Percentiles rank a stretch among this genome's conserved stretches.
These are phyloP conservation scores for Ophiostoma tasmaniense DNA, from an alignment of 2,329 filamentous ascomycete genomes.

Conservation along the genomic window DNA sequence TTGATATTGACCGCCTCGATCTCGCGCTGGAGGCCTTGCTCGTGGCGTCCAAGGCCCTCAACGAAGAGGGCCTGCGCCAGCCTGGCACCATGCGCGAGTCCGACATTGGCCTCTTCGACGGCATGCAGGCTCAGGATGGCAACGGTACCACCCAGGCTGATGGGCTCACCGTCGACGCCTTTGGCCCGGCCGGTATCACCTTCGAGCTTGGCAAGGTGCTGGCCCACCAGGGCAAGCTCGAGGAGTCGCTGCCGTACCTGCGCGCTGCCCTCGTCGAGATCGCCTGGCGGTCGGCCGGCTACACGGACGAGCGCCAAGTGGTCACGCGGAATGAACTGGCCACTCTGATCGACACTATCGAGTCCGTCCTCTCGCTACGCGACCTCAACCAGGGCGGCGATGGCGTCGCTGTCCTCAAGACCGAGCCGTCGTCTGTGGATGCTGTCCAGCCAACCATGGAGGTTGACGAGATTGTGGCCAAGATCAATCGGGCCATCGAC, in stretches of 20 bases:
- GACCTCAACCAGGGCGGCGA: background rate
- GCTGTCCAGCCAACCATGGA: background rate
- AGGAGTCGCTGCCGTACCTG: slow-evolving; percentile 11
- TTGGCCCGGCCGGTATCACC: slow-evolving; percentile 12
- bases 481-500: background rate
- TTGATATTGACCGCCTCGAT: background rate
- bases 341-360: background rate
- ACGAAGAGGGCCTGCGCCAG: slow-evolving; percentile 8
- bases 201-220: slow-evolving; percentile 9
- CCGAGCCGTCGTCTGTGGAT: background rate
- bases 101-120: background rate
- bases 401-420: background rate
- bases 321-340: background rate
- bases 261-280: slow-evolving; percentile 12
- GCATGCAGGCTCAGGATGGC: background rate
- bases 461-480: background rate
- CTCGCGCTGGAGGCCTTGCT: slow-evolving; percentile 22
- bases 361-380: background rate
- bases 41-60: background rate
- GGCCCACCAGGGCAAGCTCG: background rate
- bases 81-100: background rate
- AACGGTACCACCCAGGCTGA: background rate
- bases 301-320: background rate
- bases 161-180: slow-evolving; percentile 13
- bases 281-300: slow-evolving; percentile 9